phyloP scores from a whole-genome alignment of 768 basidiomycete species.

The Tulasnella sp. region DNA sequence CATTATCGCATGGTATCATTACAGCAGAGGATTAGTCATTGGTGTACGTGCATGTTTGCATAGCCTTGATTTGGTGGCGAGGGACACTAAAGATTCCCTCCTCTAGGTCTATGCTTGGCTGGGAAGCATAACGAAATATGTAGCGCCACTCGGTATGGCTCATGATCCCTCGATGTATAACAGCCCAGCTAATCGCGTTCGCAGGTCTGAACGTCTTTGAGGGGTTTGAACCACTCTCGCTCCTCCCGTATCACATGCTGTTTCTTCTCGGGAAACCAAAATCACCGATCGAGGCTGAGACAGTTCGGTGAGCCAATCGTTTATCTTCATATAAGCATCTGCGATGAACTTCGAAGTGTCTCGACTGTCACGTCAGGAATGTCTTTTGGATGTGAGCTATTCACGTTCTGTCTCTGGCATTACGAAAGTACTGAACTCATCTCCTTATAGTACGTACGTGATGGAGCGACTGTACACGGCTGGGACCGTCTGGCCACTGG shows the following conservation, averaged over 20 bases:
- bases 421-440: neutral
- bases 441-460: constrained; percentile 8
- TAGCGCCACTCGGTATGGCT: neutral
- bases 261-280: constrained; percentile 5
- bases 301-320: neutral
- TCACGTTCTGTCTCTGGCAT: no score
- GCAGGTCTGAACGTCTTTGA: constrained; percentile 22
- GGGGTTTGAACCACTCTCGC: constrained; percentile 26
- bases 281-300: neutral
- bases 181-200: neutral
- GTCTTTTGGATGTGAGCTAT: constrained; percentile 28
- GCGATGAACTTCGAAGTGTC: neutral
- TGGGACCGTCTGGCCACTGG: constrained; percentile 23
- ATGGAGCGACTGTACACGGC: constrained; percentile 29
- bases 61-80: neutral
- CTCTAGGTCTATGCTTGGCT: constrained; percentile 25
- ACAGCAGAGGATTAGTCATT: constrained; percentile 8
- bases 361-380: neutral
- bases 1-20: constrained; percentile 22
- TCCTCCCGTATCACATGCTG: neutral
- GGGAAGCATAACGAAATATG: neutral
- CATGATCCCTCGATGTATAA: neutral
- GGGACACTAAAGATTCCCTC: neutral
- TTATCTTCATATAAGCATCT: neutral
- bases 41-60: neutral